Base-by-base conservation (phyloP, 495 filamentous ascomycete genomes). In the Trichoderma reesei region DNA sequence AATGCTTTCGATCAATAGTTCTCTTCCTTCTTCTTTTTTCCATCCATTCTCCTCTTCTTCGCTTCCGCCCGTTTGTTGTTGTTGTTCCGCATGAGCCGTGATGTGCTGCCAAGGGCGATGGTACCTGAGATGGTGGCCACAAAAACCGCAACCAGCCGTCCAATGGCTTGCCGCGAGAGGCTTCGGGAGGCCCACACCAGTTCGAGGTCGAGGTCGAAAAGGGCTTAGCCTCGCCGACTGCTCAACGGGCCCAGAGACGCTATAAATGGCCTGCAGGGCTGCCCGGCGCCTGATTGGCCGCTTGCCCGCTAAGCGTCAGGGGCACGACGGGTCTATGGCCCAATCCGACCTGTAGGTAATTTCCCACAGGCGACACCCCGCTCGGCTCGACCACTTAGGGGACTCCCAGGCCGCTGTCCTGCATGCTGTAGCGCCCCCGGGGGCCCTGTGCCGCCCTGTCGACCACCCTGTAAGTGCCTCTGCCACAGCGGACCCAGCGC, bases 371-470 rank as follows among this genome's bases (percentile, higher is more conserved):
- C 51, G 16, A 20, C 18, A 56, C 51, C 51, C 51, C 51, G 51
- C 51, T 31, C 20, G 51, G 20, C 20, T 56, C 20, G 51, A n/a
- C 51, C 51, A 56, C 51, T 56, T 56, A 56, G 51, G 51, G 51
- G 51, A 56, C 20, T 31, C 51, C 31, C 9, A 31, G 51, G 51
- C 8, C 51, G 51, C 51, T 56, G 51, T 56, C 51, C 51, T 56
- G 51, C 51, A 56, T 56, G 51, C 51, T 56, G 51, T 31, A 56
- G 51, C 20, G 31, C 51, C 51, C 13, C n/a, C n/a, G 51, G 8
- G 51, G 4, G 51, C 51, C 31, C 51, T 34, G 51, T 33, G 51
- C 8, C 11, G 42, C 42, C 20, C 51, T n/a, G n/a, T n/a, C n/a
- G n/a, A n/a, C n/a, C n/a, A n/a, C n/a, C n/a, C n/a, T n/a, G n/a